Evolutionary conservation across 2,329 filamentous ascomycete species (phyloP).

Genomic region (Coleophoma cylindrospora): DNA sequence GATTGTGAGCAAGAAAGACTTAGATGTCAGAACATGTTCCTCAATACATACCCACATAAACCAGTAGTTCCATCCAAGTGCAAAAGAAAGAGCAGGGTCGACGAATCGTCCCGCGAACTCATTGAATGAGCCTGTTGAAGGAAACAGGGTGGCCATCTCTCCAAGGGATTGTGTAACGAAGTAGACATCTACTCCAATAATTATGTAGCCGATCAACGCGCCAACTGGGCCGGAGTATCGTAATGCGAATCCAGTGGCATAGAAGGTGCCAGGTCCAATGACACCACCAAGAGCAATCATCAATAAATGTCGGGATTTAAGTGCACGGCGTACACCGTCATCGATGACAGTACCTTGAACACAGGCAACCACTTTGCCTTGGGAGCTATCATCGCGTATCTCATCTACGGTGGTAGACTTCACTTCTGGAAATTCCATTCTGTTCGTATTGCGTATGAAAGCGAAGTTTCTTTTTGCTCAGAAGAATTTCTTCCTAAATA

Average conservation of each 20-base stretch:
- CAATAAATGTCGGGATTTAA: conserved; percentile 44
- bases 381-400: too few relatives aligned
- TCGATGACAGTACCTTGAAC: background rate
- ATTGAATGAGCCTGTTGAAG: background rate
- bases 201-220: background rate
- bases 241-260: background rate
- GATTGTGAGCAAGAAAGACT: background rate
- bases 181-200: conserved; percentile 16
- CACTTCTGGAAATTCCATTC: too few relatives aligned
- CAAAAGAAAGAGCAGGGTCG: conserved; percentile 40
- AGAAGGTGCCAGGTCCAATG: background rate
- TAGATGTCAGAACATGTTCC: too few relatives aligned
- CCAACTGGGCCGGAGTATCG: background rate
- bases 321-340: conserved; percentile 36
- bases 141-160: conserved; percentile 44
- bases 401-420: too few relatives aligned
- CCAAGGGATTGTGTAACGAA: conserved; percentile 46
- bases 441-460: too few relatives aligned
- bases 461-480: too few relatives aligned
- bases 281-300: conserved; percentile 61
- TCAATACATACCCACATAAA: conserved; percentile 22
- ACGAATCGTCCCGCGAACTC: conserved; percentile 39
- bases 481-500: too few relatives aligned
- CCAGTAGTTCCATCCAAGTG: conserved; percentile 45
- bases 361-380: background rate